These are phyloP conservation scores for Fusarium mangiferae DNA, from an alignment of 2,329 filamentous ascomycete genomes.

Conservation along the genomic window DNA sequence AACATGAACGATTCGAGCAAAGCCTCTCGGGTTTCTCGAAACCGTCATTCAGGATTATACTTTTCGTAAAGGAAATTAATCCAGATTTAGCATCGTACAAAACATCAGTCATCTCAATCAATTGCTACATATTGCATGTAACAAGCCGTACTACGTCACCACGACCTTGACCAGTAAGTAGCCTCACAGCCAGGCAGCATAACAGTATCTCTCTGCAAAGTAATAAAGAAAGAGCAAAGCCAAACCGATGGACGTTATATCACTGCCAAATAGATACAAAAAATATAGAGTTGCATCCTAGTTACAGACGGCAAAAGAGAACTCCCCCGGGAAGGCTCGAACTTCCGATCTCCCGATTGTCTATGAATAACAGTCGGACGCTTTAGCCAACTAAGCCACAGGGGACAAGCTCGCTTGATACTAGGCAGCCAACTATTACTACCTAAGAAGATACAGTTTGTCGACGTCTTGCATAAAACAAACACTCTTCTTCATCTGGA, in stretches of 20 bases:
- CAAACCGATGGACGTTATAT: too few relatives aligned
- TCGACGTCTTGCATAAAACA: too few relatives aligned
- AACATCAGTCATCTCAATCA: not conserved
- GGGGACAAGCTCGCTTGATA: slow-evolving; percentile 22
- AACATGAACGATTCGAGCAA: too few relatives aligned
- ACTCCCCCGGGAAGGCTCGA: slow-evolving; percentile 46
- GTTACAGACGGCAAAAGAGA: not conserved
- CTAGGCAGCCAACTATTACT: fast-evolving
- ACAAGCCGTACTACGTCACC: not conserved
- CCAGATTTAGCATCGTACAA: not conserved
- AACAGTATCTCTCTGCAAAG: not conserved
- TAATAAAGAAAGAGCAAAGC: too few relatives aligned
- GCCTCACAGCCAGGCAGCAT: not conserved
- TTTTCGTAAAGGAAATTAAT: not conserved
- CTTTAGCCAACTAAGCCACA: slow-evolving; percentile 43
- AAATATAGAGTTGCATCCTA: too few relatives aligned
- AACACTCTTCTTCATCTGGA: not conserved
- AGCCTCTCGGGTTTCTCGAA: not conserved
- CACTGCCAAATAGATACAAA: too few relatives aligned
- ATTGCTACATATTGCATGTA: too few relatives aligned
- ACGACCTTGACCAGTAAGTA: not conserved
- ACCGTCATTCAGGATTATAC: not conserved
- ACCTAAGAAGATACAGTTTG: fast-evolving
- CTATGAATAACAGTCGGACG: slow-evolving; percentile 41
- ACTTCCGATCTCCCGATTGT: slow-evolving; percentile 47